Evolutionary conservation across 2,329 filamentous ascomycete species (phyloP).

Genomic region (Amesomyces nigricolor): DNA sequence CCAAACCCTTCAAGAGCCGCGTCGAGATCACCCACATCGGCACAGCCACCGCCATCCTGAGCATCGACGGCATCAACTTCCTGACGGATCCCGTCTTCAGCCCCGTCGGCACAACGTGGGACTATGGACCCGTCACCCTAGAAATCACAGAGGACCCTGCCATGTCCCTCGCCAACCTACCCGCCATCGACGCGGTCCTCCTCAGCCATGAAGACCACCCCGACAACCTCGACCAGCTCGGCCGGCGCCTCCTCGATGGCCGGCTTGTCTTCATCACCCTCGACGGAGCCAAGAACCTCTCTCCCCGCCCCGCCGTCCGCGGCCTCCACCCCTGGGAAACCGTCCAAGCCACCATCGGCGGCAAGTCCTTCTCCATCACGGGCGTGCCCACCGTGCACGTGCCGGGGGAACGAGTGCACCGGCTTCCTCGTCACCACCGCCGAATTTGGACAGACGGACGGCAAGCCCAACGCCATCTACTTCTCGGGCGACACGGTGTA

Average conservation of each 20-base stretch:
- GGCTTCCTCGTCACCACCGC: conserved; percentile 38
- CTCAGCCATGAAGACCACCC: conserved; percentile 47
- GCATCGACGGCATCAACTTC: conserved; percentile 38
- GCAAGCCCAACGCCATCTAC: conserved; percentile 41
- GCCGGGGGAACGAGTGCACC: conserved; percentile 39
- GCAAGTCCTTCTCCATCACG: conserved; percentile 35
- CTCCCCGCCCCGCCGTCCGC: conserved; percentile 37
- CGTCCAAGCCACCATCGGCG: conserved; percentile 34
- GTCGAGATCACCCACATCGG: conserved; percentile 39
- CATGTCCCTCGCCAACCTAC: conserved; percentile 35
- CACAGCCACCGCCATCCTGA: conserved; percentile 43
- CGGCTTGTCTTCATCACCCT: conserved; percentile 42
- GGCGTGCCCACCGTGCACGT: conserved; percentile 40
- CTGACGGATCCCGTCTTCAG: conserved; percentile 44
- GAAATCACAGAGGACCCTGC: conserved; percentile 32
- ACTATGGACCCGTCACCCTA: conserved; percentile 27
- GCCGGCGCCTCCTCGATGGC: conserved; percentile 41
- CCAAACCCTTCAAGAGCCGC: background rate
- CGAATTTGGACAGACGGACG: conserved; percentile 33
- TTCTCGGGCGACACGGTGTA: conserved; percentile 47
- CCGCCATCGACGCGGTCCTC: conserved; percentile 43
- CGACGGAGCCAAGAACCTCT: conserved; percentile 40
- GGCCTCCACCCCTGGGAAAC: conserved; percentile 29
- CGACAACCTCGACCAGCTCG: conserved; percentile 44
- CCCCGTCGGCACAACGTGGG: conserved; percentile 33